These are phyloP conservation scores for Cardamine occulta DNA, from an alignment of 345 rosid species.

Conservation along the genomic window DNA sequence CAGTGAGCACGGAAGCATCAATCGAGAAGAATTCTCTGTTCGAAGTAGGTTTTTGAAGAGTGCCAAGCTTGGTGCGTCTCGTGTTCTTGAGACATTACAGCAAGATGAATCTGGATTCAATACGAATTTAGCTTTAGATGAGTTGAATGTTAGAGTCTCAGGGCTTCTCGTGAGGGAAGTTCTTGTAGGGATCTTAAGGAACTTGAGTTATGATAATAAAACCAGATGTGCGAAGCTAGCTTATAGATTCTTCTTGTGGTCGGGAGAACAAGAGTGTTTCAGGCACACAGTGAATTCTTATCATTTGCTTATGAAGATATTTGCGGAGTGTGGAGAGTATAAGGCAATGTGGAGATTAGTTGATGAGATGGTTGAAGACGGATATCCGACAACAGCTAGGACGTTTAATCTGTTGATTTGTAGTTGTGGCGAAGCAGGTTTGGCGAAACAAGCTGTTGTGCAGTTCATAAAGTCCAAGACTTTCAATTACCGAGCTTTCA, in stretches of 20 bases:
- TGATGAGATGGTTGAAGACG: slow-evolving; percentile 83
- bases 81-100: slow-evolving; percentile 59
- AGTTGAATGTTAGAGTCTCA: slow-evolving; percentile 64
- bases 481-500: slow-evolving; percentile 77
- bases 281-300: slow-evolving; percentile 68
- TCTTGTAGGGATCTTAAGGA: slow-evolving; percentile 68
- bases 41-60: slow-evolving; percentile 48
- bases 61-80: slow-evolving; percentile 54
- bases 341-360: slow-evolving; percentile 92
- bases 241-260: slow-evolving; percentile 78
- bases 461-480: slow-evolving; percentile 77
- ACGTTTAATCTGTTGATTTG: slow-evolving; percentile 87
- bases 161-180: slow-evolving; percentile 82
- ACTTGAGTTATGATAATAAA: slow-evolving; percentile 50
- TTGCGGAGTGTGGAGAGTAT: slow-evolving; percentile 75
- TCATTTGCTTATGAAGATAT: slow-evolving; percentile 81
- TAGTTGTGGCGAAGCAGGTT: slow-evolving; percentile 75
- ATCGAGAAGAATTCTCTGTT: slow-evolving; percentile 15
- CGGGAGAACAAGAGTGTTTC: slow-evolving; percentile 58
- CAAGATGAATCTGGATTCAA: slow-evolving; percentile 70
- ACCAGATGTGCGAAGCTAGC: slow-evolving; percentile 67
- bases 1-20: slow-evolving; percentile 30
- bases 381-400: slow-evolving; percentile 72
- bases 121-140: slow-evolving; percentile 54
- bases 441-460: slow-evolving; percentile 71